Evolutionary conservation across 2,329 filamentous ascomycete genomes (phyloP).

Genomic region (Cytospora leucostoma): DNA sequence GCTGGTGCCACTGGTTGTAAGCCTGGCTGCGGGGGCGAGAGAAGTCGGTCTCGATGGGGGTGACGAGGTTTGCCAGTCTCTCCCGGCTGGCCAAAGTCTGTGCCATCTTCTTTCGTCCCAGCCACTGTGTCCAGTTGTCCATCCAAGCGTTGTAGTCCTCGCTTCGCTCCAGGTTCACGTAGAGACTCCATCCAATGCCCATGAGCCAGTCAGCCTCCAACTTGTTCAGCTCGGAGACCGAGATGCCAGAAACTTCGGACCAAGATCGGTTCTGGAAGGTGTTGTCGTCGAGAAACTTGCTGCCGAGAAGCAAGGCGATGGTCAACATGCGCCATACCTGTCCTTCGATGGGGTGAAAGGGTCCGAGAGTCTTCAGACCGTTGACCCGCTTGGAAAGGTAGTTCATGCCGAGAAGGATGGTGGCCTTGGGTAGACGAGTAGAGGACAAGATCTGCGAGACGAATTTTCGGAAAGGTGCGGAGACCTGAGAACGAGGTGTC

Average conservation of each 20-base stretch:
- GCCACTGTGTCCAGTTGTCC: slow-evolving; percentile 61
- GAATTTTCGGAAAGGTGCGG: slow-evolving; percentile 83
- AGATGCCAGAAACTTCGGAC: slow-evolving; percentile 91
- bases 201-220: slow-evolving; percentile 87
- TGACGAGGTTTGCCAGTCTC: slow-evolving; percentile 50
- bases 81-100: slow-evolving; percentile 52
- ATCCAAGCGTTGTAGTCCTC: slow-evolving; percentile 69
- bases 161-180: slow-evolving; percentile 78
- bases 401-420: slow-evolving; percentile 86
- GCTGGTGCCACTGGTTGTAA: slow-evolving; percentile 51
- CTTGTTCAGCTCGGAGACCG: slow-evolving; percentile 78
- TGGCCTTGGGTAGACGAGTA: slow-evolving; percentile 85
- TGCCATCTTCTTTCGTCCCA: slow-evolving; percentile 56
- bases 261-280: slow-evolving; percentile 97
- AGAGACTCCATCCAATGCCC: slow-evolving; percentile 80
- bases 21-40: slow-evolving; percentile 38
- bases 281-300: slow-evolving; percentile 96
- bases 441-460: slow-evolving; percentile 88
- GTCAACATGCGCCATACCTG: slow-evolving; percentile 88
- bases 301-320: slow-evolving; percentile 80
- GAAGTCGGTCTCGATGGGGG: slow-evolving; percentile 49
- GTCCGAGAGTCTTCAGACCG: slow-evolving; percentile 60
- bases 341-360: slow-evolving; percentile 62
- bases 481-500: slow-evolving; percentile 55
- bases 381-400: slow-evolving; percentile 85